phyloP scores from a whole-genome alignment of 176 grass and related monocot genomes.

The Echinochloa phyllopogon region DNA sequence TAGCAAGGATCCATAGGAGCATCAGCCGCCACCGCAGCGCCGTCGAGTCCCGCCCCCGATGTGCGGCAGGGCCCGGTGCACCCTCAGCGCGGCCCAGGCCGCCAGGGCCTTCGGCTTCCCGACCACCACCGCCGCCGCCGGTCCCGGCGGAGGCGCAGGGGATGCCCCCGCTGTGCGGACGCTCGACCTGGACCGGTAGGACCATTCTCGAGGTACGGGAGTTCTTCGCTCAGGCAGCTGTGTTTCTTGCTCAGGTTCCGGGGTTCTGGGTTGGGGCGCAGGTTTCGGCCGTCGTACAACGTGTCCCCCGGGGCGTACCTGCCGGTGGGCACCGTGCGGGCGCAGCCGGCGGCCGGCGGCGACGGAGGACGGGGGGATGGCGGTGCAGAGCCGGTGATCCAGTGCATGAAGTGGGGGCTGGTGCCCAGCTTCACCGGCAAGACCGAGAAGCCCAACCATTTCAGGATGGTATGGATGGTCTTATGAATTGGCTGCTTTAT shows the following conservation, averaged over 20 bases:
- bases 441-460: conserved; percentile 85
- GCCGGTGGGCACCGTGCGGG: conserved; percentile 56
- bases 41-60: conserved; percentile 38
- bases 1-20: background rate
- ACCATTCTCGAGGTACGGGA: background rate
- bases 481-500: background rate
- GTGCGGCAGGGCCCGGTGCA: conserved; percentile 91
- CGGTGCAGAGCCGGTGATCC: conserved; percentile 50
- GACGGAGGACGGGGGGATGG: conserved; percentile 11
- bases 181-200: conserved; percentile 42
- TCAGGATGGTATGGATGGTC: conserved; percentile 69
- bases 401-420: conserved; percentile 97
- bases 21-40: background rate
- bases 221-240: background rate
- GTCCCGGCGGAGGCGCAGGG: conserved; percentile 23
- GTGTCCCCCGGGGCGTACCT: conserved; percentile 72
- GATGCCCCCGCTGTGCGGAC: conserved; percentile 49
- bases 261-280: conserved; percentile 18
- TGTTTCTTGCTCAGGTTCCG: background rate
- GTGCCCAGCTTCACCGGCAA: conserved; percentile 91
- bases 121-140: conserved; percentile 8
- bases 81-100: conserved; percentile 54
- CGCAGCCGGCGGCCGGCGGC: background rate
- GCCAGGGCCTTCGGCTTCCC: conserved; percentile 69
- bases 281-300: conserved; percentile 86